Conservation (phyloP, 2,329 filamentous ascomycete genomes). For the Rhinocladiella mackenziei region DNA sequence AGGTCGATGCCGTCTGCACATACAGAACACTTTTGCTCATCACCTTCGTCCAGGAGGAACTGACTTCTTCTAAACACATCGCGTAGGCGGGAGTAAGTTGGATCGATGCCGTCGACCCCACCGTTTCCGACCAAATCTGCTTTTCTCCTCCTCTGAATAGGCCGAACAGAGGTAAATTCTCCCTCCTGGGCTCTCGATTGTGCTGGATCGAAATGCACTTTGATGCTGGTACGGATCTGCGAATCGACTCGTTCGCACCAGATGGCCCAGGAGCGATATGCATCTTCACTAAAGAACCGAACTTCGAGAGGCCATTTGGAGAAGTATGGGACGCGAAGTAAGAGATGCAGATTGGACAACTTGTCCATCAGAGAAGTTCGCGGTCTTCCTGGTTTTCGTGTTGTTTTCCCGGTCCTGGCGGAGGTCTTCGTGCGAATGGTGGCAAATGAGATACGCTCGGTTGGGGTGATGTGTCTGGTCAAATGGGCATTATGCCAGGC, state of each 20-base stretch:
- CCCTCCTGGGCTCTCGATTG: constrained; percentile 11
- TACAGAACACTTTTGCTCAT: constrained; percentile 44
- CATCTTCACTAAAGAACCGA: constrained; percentile 71
- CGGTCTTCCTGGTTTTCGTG: constrained; percentile 54
- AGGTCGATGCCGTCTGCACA: constrained; percentile 44
- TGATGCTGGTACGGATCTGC: constrained; percentile 47
- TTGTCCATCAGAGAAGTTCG: constrained; percentile 61
- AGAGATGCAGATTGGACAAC: constrained; percentile 73
- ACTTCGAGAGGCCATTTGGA: constrained; percentile 74
- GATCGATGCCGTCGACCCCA: constrained; percentile 47
- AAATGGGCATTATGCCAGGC: constrained; percentile 82
- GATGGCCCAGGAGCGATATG: constrained; percentile 63
- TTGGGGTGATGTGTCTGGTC: constrained; percentile 69
- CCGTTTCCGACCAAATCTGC: constrained; percentile 31
- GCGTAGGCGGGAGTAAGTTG: constrained; percentile 51
- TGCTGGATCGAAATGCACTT: constrained; percentile 52
- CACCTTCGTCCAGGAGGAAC: constrained; percentile 39
- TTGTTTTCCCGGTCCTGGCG: constrained; percentile 37
- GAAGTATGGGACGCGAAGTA: constrained; percentile 77
- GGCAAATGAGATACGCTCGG: constrained; percentile 38
- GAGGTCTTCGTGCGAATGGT: constrained; percentile 23
- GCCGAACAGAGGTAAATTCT: constrained; percentile 28
- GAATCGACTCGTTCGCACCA: constrained; percentile 52
- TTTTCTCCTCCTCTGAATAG: constrained; percentile 22
- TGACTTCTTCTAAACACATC: constrained; percentile 51